A percentile compares a stretch with the other conserved stretches of the same genome.
Conservation (phyloP, 2,329 filamentous ascomycete genomes). For the Aplosporella prunicola region DNA sequence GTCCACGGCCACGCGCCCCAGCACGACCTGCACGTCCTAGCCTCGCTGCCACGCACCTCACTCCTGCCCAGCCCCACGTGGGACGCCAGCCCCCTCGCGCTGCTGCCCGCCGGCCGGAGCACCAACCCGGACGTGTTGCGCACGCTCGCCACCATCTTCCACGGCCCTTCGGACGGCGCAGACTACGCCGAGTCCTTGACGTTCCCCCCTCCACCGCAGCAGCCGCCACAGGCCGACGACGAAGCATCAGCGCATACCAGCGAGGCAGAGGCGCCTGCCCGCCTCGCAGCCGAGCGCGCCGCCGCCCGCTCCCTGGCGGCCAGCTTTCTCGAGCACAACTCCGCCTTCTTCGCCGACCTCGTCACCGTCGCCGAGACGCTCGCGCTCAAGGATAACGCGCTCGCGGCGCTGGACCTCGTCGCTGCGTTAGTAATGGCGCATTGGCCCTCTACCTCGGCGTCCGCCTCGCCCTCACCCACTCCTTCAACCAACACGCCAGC, state of each 20-base stretch:
- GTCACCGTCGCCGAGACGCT: constrained; percentile 46
- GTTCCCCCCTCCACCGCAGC: constrained; percentile 26
- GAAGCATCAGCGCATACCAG: constrained; percentile 2
- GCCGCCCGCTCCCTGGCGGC: constrained; percentile 48
- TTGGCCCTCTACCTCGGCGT: constrained; percentile 37
- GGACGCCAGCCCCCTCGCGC: constrained; percentile 17
- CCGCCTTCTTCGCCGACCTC: constrained; percentile 44
- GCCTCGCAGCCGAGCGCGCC: constrained; percentile 38
- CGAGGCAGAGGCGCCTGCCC: constrained; percentile 20
- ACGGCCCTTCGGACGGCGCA: constrained; percentile 35
- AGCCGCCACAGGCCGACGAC: not conserved
- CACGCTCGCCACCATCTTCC: constrained; percentile 46
- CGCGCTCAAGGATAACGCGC: constrained; percentile 47
- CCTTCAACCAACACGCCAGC: constrained; percentile 13
- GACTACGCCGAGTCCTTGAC: constrained; percentile 24
- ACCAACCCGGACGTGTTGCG: constrained; percentile 46
- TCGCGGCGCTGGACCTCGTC: constrained; percentile 46
- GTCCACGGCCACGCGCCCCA: constrained; percentile 45
- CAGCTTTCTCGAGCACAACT: constrained; percentile 42
- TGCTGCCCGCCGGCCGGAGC: constrained; percentile 42
- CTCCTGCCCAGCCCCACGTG: constrained; percentile 31
- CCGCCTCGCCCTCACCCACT: constrained; percentile 41
- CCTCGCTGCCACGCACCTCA: constrained; percentile 45
- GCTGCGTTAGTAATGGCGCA: constrained; percentile 44
- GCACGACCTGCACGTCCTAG: constrained; percentile 48